Evolutionary conservation across 176 grass and related monocot genomes (phyloP), one percentile per base, ranked within the genome.

Genomic region (Stipa capillata): DNA sequence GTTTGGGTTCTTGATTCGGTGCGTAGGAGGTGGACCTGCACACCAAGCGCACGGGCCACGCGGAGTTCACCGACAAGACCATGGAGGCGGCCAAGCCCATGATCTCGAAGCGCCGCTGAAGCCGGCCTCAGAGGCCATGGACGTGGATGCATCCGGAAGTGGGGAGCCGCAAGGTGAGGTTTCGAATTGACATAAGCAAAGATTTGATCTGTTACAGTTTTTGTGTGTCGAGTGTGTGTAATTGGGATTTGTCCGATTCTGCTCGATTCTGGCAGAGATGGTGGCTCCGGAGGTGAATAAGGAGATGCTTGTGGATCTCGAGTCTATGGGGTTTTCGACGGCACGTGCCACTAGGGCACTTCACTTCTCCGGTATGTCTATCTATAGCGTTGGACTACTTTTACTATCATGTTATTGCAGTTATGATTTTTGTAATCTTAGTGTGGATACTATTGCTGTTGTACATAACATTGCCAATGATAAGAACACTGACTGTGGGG

Each of bases 41-140:
- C 61, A 99, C 82, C 59, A 99, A 99, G 90, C 91, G 92, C 76
- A 99, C 97, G 9, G 97, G 97, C 20, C 97, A 99, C 77, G 81
- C 61, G 28, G 86, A 95, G 51, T 99, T 91, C 52, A 69, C 80
- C 0, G 97, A 99, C 72, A 93, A 90, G 89, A 99, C 97, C 33
- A 56, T 85, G 82, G 97, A 99, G 74, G 81, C 52, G 48, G 90
- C 97, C 14, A 96, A 96, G 75, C 97, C 97, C 66, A 93, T 99
- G 84, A 89, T 76, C 90, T 99, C 4, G 92, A 89, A 54, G 78
- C 90, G 28, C 71, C 84, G 61, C 90, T 62, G 3, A 95, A 86
- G 84, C 86, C 78, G 31, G 67, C 60, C 10, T 3, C 36, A 0
- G 89, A 88, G 44, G 35, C 76, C 29, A 72, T 85, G 65, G 92